Evolutionary conservation across 495 filamentous ascomycete species (phyloP).

Genomic region (Podospora tetraspora): DNA sequence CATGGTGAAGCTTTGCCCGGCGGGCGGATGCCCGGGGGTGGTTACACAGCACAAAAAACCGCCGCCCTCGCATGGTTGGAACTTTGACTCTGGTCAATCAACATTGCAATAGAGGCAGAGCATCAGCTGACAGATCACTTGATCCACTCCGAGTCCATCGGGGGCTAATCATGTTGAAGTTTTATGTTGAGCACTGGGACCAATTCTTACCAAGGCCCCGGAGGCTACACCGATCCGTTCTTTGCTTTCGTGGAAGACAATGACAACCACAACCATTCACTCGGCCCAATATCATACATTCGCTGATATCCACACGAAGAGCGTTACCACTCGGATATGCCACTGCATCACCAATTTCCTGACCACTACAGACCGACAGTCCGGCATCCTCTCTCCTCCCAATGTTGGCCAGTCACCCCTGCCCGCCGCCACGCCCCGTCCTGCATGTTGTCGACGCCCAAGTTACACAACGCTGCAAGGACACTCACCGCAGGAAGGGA

Average conservation of each 20-base stretch:
- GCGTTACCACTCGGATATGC: neutral
- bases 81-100: neutral
- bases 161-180: neutral
- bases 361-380: neutral
- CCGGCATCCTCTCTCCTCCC: neutral
- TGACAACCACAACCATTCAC: no score
- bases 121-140: neutral
- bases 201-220: no score
- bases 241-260: no score
- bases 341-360: neutral
- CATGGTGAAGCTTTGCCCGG: neutral
- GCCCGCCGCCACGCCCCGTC: neutral
- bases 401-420: neutral
- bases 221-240: no score
- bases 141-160: neutral
- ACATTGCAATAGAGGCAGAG: neutral
- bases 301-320: neutral
- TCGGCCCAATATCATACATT: no score
- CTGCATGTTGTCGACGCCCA: neutral
- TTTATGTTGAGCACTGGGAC: no score
- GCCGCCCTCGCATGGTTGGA: neutral
- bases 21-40: neutral
- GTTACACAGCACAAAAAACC: neutral
- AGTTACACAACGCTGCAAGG: neutral
- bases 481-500: neutral